A percentile compares a stretch with the other conserved stretches of the same genome.
Conservation (phyloP, 2,329 filamentous ascomycete species). For the Sporothrix pseudoabietina region DNA sequence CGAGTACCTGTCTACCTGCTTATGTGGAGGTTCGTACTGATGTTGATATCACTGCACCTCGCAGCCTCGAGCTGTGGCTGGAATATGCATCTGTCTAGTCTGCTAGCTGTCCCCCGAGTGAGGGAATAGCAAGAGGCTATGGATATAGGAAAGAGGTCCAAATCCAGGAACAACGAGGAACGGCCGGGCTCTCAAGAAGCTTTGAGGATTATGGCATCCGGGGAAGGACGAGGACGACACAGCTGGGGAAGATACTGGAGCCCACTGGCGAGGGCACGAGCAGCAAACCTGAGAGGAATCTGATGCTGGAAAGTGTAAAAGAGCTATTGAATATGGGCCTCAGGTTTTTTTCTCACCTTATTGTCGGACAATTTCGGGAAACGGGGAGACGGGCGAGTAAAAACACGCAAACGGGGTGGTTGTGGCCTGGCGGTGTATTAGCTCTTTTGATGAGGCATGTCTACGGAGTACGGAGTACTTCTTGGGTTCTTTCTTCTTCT, state of each 20-base stretch:
- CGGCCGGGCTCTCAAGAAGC: neutral
- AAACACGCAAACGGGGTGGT: slow-evolving; percentile 6
- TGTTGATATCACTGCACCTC: neutral
- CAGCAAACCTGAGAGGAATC: neutral
- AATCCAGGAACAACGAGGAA: slow-evolving; percentile 8
- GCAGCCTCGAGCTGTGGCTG: neutral
- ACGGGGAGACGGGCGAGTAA: slow-evolving; percentile 4
- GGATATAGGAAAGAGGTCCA: slow-evolving; percentile 2
- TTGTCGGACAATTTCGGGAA: slow-evolving; percentile 30
- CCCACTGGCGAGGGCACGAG: neutral
- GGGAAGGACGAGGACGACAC: slow-evolving; percentile 1
- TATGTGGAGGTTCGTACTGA: neutral
- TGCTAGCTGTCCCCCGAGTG: neutral
- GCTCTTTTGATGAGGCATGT: slow-evolving; percentile 25
- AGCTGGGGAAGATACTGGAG: neutral
- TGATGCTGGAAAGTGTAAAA: neutral
- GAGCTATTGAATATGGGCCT: neutral
- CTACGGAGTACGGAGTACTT: neutral
- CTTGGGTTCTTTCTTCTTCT: neutral
- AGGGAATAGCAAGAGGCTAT: slow-evolving; percentile 9
- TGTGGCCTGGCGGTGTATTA: slow-evolving; percentile 21
- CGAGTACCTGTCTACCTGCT: neutral
- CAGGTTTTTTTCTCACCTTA: neutral
- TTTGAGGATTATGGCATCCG: slow-evolving; percentile 20
- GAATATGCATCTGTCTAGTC: slow-evolving; percentile 1